Evolutionary conservation across 1,284 basidiomycete genomes (phyloP), one percentile per base, ranked within the genome.

Genomic region (Cronartium quercuum): DNA sequence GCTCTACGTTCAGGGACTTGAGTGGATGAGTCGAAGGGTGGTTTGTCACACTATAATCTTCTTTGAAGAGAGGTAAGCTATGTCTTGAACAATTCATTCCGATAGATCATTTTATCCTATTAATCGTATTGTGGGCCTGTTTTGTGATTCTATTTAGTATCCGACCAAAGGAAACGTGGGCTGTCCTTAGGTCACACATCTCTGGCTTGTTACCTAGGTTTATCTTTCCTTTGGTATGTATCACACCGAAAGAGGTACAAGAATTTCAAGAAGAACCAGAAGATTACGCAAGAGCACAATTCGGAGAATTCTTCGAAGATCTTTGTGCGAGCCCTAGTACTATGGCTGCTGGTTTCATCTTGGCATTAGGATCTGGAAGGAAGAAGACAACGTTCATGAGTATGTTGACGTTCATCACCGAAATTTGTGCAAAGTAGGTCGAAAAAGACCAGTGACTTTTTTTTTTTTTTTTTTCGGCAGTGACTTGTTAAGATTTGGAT

Each of bases 131-230:
- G 34, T 62, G 24, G n/a, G 64, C 66, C 58, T 65, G 21, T n/a
- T n/a, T n/a, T n/a, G n/a, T n/a, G n/a, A n/a, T n/a, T n/a, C 0
- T 2, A 0, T n/a, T 29, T 68, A 93, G 91, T 78, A 87, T 94
- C 77, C 93, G 93, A 83, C 91, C 91, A 10, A 92, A 91, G 80
- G 86, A 89, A 18, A 94, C 90, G 3, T 94, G 91, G 91, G 83
- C 85, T 1, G 85, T 91, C 44, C 85, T 94, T 79, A 92, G 92
- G 81, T 91, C 91, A 24, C 91, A 91, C 78, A 87, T 89, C 63
- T 85, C 90, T 79, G 87, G 83, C 4, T 85, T 94, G 5, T 86
- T 92, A 18, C 87, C 88, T 13, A 86, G 84, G 47, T 91, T 92
- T 78, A 87, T 90, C 7, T 93, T 92, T 84, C 91, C 91, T n/a